Percentiles rank a stretch among this genome's conserved stretches.
phyloP scores from a whole-genome alignment of 2,329 filamentous ascomycete genomes.

The Beauveria caledonica region DNA sequence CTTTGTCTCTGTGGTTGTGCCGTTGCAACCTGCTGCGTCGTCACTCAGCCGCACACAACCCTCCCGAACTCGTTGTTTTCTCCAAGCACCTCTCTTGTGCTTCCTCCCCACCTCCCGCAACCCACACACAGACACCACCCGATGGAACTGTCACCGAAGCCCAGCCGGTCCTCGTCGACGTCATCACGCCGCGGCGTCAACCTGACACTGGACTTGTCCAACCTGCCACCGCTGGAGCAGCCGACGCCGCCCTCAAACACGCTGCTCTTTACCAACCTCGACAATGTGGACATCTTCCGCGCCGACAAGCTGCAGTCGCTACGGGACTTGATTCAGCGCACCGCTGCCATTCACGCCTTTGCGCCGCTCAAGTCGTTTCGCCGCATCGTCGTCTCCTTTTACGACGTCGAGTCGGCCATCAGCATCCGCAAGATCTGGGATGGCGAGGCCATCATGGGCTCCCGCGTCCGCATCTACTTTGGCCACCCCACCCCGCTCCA shows the following conservation, averaged over 20 bases:
- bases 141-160: conserved; percentile 30
- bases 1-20: not conserved
- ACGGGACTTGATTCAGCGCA: conserved; percentile 58
- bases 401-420: conserved; percentile 59
- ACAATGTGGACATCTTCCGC: conserved; percentile 64
- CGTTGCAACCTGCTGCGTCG: not conserved
- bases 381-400: conserved; percentile 74
- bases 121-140: conserved; percentile 1
- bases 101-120: not conserved
- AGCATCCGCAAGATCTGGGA: conserved; percentile 66
- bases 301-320: conserved; percentile 67
- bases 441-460: conserved; percentile 63
- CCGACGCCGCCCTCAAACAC: conserved; percentile 77
- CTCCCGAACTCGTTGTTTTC: no score
- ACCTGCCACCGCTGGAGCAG: conserved; percentile 58
- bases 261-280: conserved; percentile 73
- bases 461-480: conserved; percentile 61
- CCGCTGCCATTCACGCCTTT: conserved; percentile 69
- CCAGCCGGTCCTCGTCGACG: conserved; percentile 37
- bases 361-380: conserved; percentile 75
- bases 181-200: conserved; percentile 35
- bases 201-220: conserved; percentile 66
- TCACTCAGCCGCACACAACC: not conserved
- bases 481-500: conserved; percentile 53
- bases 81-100: not conserved